These are phyloP conservation scores for Exophiala lecanii-corni DNA, from an alignment of 2,329 filamentous ascomycete genomes.

Conservation along the genomic window DNA sequence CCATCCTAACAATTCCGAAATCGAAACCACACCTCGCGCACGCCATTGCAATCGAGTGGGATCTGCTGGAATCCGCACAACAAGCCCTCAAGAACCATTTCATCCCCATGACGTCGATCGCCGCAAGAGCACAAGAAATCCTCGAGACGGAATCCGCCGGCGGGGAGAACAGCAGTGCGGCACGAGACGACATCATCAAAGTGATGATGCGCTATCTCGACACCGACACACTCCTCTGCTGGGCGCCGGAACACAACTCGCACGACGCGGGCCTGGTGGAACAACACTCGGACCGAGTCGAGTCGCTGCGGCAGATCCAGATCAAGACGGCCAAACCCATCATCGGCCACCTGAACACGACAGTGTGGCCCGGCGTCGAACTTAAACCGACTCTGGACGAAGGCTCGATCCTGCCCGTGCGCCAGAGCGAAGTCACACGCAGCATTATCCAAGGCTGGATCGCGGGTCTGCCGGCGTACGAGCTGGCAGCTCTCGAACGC, in stretches of 20 bases:
- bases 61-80: conserved; percentile 72
- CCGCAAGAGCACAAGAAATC: conserved; percentile 80
- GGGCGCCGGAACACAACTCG: conserved; percentile 59
- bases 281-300: conserved; percentile 44
- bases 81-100: conserved; percentile 82
- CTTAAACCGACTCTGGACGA: conserved; percentile 77
- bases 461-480: conserved; percentile 64
- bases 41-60: conserved; percentile 90
- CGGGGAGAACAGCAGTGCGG: conserved; percentile 34
- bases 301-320: conserved; percentile 68
- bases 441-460: conserved; percentile 78
- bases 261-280: conserved; percentile 46
- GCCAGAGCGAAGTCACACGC: conserved; percentile 69
- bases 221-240: conserved; percentile 90
- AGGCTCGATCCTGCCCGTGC: conserved; percentile 68
- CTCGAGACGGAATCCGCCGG: conserved; percentile 57
- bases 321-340: conserved; percentile 64
- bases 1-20: conserved; percentile 67
- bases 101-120: conserved; percentile 82
- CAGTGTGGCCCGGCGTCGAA: conserved; percentile 78
- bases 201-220: conserved; percentile 80
- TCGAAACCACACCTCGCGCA: conserved; percentile 77
- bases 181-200: conserved; percentile 60
- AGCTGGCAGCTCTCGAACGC: conserved; percentile 81
- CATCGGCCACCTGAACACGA: conserved; percentile 63